Evolutionary conservation across 2,329 filamentous ascomycete genomes (phyloP).

Genomic region (Emmonsiellopsis sp.): DNA sequence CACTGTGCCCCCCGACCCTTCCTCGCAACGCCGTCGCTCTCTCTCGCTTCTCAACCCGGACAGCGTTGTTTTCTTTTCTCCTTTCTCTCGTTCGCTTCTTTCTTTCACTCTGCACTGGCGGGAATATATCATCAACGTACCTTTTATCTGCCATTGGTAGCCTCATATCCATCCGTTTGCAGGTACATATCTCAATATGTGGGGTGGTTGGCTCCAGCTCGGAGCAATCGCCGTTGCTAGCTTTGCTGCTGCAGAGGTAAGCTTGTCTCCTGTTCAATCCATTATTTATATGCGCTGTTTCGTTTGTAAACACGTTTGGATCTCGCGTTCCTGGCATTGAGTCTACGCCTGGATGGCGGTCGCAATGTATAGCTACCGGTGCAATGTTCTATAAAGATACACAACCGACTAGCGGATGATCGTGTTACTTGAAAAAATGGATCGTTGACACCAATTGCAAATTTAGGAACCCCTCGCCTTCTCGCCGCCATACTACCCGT

Average conservation of each 20-base stretch:
- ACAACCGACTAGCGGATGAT: neutral
- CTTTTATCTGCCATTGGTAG: neutral
- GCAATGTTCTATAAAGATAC: neutral
- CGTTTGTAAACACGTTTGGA: neutral
- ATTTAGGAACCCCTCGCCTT: constrained; percentile 16
- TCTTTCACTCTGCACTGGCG: neutral
- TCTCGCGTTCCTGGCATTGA: neutral
- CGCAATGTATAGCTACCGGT: neutral
- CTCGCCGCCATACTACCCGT: constrained; percentile 67
- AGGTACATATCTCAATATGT: constrained; percentile 18
- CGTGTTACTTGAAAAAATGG: neutral
- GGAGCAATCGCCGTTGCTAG: constrained; percentile 22
- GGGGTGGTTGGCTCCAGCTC: constrained; percentile 25
- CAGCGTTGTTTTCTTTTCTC: neutral
- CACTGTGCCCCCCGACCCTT: neutral
- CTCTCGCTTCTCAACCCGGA: neutral
- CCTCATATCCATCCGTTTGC: neutral
- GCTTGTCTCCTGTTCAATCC: neutral
- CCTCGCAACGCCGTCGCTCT: too few relatives aligned
- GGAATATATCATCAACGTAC: neutral
- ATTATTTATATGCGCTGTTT: neutral
- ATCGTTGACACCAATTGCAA: neutral
- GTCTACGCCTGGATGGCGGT: neutral
- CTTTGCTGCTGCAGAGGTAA: constrained; percentile 24
- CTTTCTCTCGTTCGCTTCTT: neutral